Evolutionary conservation across 345 rosid genomes (phyloP).

Genomic region (Rubroshorea leprosula): DNA sequence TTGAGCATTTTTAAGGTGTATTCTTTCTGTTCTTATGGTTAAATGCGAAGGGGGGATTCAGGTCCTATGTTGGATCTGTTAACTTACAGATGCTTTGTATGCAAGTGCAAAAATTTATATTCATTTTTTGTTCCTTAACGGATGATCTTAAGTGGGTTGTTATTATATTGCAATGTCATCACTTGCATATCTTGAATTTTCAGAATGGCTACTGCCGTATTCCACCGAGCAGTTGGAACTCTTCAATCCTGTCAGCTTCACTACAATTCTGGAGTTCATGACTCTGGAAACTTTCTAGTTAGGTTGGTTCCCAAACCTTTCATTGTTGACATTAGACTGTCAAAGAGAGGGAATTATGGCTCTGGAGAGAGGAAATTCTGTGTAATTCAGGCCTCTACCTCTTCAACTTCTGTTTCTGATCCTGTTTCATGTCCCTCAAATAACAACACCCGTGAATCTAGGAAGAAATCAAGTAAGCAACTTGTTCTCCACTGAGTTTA

Average conservation of each 20-base stretch:
- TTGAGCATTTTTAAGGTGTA: background rate
- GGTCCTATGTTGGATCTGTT: background rate
- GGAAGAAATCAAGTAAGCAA: conserved; percentile 56
- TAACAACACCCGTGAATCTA: conserved; percentile 30
- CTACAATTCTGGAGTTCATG: conserved; percentile 28
- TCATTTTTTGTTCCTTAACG: too few species aligned
- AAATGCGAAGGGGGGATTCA: background rate
- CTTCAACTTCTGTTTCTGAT: conserved; percentile 49
- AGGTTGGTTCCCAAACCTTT: conserved; percentile 27
- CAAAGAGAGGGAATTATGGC: conserved; percentile 20
- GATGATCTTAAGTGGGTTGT: background rate
- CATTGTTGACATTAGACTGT: conserved; percentile 26
- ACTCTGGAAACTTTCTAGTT: conserved; percentile 27
- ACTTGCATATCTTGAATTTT: conserved; percentile 1
- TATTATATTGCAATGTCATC: background rate
- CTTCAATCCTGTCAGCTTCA: conserved; percentile 22
- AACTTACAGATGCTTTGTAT: background rate
- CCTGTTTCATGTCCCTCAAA: conserved; percentile 50
- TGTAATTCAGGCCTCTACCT: conserved; percentile 44
- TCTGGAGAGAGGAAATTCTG: conserved; percentile 26
- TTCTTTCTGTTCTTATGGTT: background rate
- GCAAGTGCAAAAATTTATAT: background rate
- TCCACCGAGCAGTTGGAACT: conserved; percentile 43
- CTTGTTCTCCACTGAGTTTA: conserved; percentile 10
- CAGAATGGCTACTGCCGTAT: conserved; percentile 68